phyloP scores from a whole-genome alignment of 768 basidiomycete species.

The Phallus indusiatus region DNA sequence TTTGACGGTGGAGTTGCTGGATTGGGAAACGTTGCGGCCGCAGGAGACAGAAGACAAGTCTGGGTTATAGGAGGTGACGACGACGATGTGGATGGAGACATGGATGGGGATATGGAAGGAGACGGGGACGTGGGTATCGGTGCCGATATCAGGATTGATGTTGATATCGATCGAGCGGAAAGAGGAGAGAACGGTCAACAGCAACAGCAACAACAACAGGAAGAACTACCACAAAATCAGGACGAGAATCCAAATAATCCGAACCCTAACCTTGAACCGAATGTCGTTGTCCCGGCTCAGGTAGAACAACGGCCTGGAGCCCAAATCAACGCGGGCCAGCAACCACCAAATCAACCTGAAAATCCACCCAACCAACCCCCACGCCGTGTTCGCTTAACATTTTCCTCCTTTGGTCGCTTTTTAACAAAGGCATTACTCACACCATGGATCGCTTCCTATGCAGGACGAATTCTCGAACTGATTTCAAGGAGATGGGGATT shows the following conservation, averaged over 20 bases:
- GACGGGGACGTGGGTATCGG: neutral
- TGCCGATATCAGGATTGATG: slow-evolving; percentile 14
- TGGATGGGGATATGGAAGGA: neutral
- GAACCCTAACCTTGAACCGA: slow-evolving; percentile 11
- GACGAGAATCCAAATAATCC: slow-evolving; percentile 10
- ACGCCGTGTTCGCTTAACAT: slow-evolving; percentile 27
- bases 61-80: slow-evolving; percentile 2
- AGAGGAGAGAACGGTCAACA: slow-evolving; percentile 15
- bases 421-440: slow-evolving; percentile 62
- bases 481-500: neutral
- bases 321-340: slow-evolving; percentile 25
- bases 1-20: neutral
- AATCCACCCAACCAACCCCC: neutral
- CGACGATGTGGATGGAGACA: neutral
- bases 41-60: neutral
- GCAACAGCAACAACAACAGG: slow-evolving; percentile 11
- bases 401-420: slow-evolving; percentile 52
- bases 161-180: slow-evolving; percentile 20
- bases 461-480: slow-evolving; percentile 45
- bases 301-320: slow-evolving; percentile 40
- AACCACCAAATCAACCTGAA: slow-evolving; percentile 31
- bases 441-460: slow-evolving; percentile 53
- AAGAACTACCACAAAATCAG: neutral
- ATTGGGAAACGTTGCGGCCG: neutral
- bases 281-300: neutral